Evolutionary conservation across 1,284 basidiomycete genomes (phyloP).

Genomic region (Kwoniella shivajii): DNA sequence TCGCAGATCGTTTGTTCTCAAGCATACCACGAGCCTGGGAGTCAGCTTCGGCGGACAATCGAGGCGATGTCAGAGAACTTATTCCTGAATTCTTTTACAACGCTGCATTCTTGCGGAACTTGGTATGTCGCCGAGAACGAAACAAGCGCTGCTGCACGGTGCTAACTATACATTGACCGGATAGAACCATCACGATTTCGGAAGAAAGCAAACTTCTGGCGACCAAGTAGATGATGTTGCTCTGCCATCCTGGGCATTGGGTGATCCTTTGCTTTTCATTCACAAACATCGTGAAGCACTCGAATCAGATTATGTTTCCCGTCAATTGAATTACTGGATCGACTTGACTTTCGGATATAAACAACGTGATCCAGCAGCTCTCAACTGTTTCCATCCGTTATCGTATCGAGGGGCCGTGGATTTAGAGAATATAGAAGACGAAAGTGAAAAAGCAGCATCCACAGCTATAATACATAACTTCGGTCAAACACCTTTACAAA

Average conservation of each 20-base stretch:
- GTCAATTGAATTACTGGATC: conserved; percentile 85
- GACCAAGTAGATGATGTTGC: conserved; percentile 85
- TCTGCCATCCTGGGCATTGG: conserved; percentile 86
- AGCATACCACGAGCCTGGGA: conserved; percentile 77
- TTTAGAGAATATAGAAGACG: conserved; percentile 79
- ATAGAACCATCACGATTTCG: conserved; percentile 75
- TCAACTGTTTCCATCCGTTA: conserved; percentile 91
- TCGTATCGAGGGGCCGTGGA: conserved; percentile 94
- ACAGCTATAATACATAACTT: conserved; percentile 96
- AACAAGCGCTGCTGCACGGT: not conserved
- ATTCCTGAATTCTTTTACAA: conserved; percentile 85
- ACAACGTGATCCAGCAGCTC: conserved; percentile 74
- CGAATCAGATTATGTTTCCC: conserved; percentile 86
- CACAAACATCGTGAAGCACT: conserved; percentile 80
- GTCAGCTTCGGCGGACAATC: conserved; percentile 80
- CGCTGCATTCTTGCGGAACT: conserved; percentile 57
- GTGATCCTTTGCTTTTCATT: conserved; percentile 82
- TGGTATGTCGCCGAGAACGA: conserved; percentile 30
- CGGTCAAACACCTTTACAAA: conserved; percentile 84
- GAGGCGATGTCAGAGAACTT: conserved; percentile 91
- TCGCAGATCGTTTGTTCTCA: conserved; percentile 90
- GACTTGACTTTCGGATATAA: conserved; percentile 81
- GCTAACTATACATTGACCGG: conserved; percentile 62
- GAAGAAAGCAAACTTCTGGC: conserved; percentile 76
- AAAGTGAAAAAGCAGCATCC: conserved; percentile 84